These are phyloP conservation scores for Saccharomycopsis sp. DNA, from an alignment of 805 yeast species.

Conservation along the genomic window DNA sequence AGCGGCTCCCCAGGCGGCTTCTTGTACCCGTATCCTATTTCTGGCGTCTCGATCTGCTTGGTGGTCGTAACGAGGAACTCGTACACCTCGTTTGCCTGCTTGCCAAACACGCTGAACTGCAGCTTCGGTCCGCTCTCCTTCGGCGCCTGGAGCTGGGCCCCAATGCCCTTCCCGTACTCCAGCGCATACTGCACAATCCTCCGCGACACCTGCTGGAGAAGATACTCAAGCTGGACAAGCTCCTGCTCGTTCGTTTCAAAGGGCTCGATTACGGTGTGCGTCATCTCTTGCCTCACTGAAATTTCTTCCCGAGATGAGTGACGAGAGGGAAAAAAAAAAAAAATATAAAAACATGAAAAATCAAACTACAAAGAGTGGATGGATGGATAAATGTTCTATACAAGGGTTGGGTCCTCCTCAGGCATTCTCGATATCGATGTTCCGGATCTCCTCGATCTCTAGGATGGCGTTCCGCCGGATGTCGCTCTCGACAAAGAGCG, in stretches of 20 bases:
- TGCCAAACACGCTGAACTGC: too few relatives aligned
- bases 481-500: conserved; percentile 34
- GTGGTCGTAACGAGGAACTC: not conserved
- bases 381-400: too few relatives aligned
- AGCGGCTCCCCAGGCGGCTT: not conserved
- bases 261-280: not conserved
- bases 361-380: too few relatives aligned
- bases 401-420: too few relatives aligned
- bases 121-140: not conserved
- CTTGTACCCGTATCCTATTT: conserved; percentile 1
- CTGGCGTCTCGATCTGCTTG: not conserved
- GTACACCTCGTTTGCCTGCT: not conserved
- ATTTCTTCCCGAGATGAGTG: not conserved
- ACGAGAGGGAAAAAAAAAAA: not conserved
- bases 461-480: conserved; percentile 32
- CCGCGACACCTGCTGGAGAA: not conserved
- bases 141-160: not conserved
- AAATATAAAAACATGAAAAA: too few relatives aligned
- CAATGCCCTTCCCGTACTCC: not conserved
- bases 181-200: conserved; percentile 1
- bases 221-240: conserved; percentile 4
- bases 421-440: conserved; percentile 17
- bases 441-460: conserved; percentile 36
- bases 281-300: conserved; percentile 1
- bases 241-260: conserved; percentile 5